Percentiles rank a stretch among this genome's conserved stretches.
phyloP scores from a whole-genome alignment of 2,329 filamentous ascomycete species.

The Ophiocordyceps sinensis region DNA sequence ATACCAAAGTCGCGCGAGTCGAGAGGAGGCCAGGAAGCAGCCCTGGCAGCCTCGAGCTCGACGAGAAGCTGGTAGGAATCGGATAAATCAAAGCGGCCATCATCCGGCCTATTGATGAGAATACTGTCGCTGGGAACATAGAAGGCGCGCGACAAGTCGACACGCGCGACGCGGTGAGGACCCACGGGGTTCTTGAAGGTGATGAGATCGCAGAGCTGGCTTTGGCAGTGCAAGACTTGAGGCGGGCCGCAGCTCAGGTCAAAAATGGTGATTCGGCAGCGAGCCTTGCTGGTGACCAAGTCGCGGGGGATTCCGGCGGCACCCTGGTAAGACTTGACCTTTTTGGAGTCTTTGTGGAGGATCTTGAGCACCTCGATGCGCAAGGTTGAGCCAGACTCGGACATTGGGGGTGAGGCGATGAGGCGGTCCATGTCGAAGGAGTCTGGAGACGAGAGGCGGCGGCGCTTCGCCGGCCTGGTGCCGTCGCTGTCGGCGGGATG shows the following conservation, averaged over 20 bases:
- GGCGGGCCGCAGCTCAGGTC: slow-evolving; percentile 19
- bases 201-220: slow-evolving; percentile 37
- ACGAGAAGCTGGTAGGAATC: slow-evolving; percentile 34
- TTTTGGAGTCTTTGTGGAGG: slow-evolving; percentile 31
- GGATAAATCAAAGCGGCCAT: slow-evolving; percentile 30
- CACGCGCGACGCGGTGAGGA: slow-evolving; percentile 29
- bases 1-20: slow-evolving; percentile 21
- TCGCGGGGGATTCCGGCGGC: slow-evolving; percentile 13
- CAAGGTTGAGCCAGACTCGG: slow-evolving; percentile 25
- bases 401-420: slow-evolving; percentile 14
- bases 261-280: slow-evolving; percentile 22
- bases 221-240: slow-evolving; percentile 36
- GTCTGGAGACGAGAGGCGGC: slow-evolving; percentile 28
- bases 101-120: slow-evolving; percentile 31
- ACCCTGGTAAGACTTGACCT: slow-evolving; percentile 14
- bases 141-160: slow-evolving; percentile 35
- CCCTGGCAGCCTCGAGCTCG: slow-evolving; percentile 36
- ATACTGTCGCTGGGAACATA: slow-evolving; percentile 37
- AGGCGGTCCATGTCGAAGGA: slow-evolving; percentile 17
- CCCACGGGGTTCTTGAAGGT: slow-evolving; percentile 33
- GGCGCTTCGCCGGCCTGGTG: slow-evolving; percentile 32
- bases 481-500: slow-evolving; percentile 19
- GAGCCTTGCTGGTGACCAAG: slow-evolving; percentile 17
- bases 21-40: slow-evolving; percentile 37
- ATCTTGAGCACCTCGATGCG: slow-evolving; percentile 40